Percentiles rank a stretch among this genome's conserved stretches.
Evolutionary conservation across 768 basidiomycete species (phyloP).

Genomic region (Austroboletus eburneus): DNA sequence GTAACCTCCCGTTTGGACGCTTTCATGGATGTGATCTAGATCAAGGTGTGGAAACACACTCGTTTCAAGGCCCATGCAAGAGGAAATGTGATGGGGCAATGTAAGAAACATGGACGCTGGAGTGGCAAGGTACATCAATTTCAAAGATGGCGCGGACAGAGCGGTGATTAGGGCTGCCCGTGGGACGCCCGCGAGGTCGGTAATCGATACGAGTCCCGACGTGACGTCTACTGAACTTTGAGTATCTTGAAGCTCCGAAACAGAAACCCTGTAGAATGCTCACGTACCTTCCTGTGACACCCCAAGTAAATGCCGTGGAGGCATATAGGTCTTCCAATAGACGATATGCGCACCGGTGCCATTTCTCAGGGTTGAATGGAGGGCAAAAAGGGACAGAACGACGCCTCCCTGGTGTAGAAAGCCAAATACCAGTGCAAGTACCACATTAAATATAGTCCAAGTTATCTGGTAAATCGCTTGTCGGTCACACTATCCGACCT

Average conservation of each 20-base stretch:
- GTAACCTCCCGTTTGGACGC: constrained; percentile 23
- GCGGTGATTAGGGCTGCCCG: constrained; percentile 12
- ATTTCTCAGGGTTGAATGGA: constrained; percentile 24
- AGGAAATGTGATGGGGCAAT: constrained; percentile 14
- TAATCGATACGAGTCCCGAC: constrained; percentile 18
- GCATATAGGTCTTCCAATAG: constrained; percentile 42
- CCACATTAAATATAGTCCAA: constrained; percentile 29
- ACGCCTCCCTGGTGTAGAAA: constrained; percentile 39
- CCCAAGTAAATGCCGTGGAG: constrained; percentile 35
- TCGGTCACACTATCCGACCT: not conserved
- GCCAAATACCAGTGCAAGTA: constrained; percentile 33
- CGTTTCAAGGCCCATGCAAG: constrained; percentile 22
- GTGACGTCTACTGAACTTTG: constrained; percentile 19
- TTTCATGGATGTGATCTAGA: constrained; percentile 35
- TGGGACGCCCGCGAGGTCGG: constrained; percentile 30
- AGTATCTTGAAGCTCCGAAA: not conserved
- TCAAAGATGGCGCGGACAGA: constrained; percentile 10
- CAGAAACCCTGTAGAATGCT: not conserved
- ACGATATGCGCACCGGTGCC: constrained; percentile 16
- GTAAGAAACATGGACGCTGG: constrained; percentile 26
- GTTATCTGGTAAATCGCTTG: constrained; percentile 15
- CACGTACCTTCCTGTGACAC: constrained; percentile 21
- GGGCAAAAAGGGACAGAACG: constrained; percentile 35
- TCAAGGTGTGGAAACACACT: constrained; percentile 37
- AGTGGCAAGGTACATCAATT: constrained; percentile 27